phyloP scores from a whole-genome alignment of 2,329 filamentous ascomycete genomes.

The Penicillium hordei region DNA sequence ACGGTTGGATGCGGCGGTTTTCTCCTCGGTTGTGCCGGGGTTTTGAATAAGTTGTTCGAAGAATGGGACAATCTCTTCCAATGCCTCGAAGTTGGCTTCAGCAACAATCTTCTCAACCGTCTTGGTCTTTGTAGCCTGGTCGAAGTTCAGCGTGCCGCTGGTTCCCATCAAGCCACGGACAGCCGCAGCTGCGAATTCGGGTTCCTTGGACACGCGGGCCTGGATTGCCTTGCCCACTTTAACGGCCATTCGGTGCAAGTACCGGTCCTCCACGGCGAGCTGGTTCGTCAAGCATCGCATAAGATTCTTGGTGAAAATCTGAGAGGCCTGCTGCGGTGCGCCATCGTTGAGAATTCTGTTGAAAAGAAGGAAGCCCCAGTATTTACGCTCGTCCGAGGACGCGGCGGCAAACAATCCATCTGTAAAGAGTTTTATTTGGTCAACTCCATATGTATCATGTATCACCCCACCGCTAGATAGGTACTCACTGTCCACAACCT shows the following conservation, averaged over 20 bases:
- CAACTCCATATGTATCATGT: neutral
- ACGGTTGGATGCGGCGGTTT: slow-evolving; percentile 47
- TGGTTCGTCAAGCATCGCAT: slow-evolving; percentile 82
- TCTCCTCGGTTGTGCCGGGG: slow-evolving; percentile 48
- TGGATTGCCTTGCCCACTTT: slow-evolving; percentile 74
- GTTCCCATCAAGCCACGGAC: slow-evolving; percentile 68
- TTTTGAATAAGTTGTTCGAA: slow-evolving; percentile 49
- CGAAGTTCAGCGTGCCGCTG: slow-evolving; percentile 74
- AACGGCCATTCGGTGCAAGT: slow-evolving; percentile 74
- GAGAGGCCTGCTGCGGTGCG: slow-evolving; percentile 51
- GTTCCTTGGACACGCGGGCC: slow-evolving; percentile 60
- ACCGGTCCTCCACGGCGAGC: slow-evolving; percentile 72
- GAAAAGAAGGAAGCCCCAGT: slow-evolving; percentile 86
- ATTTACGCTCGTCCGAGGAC: slow-evolving; percentile 85
- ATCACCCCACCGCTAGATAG: slow-evolving; percentile 16
- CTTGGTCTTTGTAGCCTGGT: slow-evolving; percentile 81
- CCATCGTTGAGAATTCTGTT: slow-evolving; percentile 66
- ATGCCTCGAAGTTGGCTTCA: slow-evolving; percentile 52
- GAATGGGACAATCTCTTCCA: slow-evolving; percentile 56
- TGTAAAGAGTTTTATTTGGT: slow-evolving; percentile 41
- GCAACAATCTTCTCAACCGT: slow-evolving; percentile 74
- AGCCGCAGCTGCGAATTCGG: slow-evolving; percentile 59
- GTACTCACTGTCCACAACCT: slow-evolving; percentile 75
- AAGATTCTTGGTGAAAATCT: slow-evolving; percentile 79
- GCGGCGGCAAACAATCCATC: slow-evolving; percentile 79